A percentile compares a stretch with the other conserved stretches of the same genome.
Conservation (phyloP, 192 early-diverging fungal species). For the Dispira parvispora region DNA sequence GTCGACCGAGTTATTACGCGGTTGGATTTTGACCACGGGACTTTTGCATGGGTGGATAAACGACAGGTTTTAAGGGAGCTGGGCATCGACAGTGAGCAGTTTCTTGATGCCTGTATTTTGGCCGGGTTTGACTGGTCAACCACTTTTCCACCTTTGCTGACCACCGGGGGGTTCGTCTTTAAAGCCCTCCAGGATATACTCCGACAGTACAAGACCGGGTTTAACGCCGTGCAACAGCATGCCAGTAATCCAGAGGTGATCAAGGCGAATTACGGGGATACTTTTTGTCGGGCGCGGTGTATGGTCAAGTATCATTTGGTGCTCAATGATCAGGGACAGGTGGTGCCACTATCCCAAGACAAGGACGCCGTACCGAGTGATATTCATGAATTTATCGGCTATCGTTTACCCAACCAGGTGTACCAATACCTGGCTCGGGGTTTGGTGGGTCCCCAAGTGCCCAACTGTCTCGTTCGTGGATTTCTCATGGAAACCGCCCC, state of each 20-base stretch:
- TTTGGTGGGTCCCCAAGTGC: constrained; percentile 38
- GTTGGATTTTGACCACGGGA: constrained; percentile 46
- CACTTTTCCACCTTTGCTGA: constrained; percentile 48
- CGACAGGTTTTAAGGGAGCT: constrained; percentile 39
- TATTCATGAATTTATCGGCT: constrained; percentile 67
- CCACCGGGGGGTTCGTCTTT: constrained; percentile 42
- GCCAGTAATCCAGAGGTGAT: constrained; percentile 34
- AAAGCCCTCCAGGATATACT: constrained; percentile 48
- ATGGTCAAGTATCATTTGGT: constrained; percentile 54
- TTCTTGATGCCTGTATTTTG: constrained; percentile 64
- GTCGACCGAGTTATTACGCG: constrained; percentile 51
- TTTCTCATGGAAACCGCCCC: constrained; percentile 51
- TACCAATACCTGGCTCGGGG: constrained; percentile 55
- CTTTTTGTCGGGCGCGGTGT: constrained; percentile 51
- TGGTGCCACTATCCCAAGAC: constrained; percentile 42
- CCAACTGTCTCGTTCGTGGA: constrained; percentile 49
- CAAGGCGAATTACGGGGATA: constrained; percentile 49
- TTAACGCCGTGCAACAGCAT: constrained; percentile 47
- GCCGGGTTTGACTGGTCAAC: constrained; percentile 60
- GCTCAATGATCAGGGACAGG: constrained; percentile 47
- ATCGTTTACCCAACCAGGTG: constrained; percentile 47
- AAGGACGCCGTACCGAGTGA: constrained; percentile 45
- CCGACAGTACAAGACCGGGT: constrained; percentile 50
- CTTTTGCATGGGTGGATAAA: constrained; percentile 46
- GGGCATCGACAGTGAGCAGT: constrained; percentile 42